phyloP scores from a whole-genome alignment of 1,139 yeast species.

The Suhomyces anneliseae region DNA sequence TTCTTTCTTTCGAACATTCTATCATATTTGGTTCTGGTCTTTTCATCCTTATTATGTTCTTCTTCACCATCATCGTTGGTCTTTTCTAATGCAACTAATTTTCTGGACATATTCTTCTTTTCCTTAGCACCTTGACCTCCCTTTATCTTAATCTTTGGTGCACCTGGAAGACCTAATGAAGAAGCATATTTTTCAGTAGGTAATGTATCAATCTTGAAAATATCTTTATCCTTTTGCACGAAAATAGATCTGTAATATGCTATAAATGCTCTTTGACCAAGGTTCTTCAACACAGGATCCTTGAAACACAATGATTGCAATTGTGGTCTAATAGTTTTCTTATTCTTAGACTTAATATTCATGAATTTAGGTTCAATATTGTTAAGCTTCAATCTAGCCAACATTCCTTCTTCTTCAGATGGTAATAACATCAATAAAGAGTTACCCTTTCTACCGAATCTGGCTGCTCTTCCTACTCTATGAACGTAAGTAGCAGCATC shows the following conservation, averaged over 20 bases:
- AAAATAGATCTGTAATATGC: slow-evolving; percentile 84
- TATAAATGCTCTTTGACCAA: slow-evolving; percentile 94
- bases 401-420: slow-evolving; percentile 76
- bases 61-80: slow-evolving; percentile 69
- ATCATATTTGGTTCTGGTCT: slow-evolving; percentile 84
- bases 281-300: slow-evolving; percentile 85
- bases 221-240: slow-evolving; percentile 83
- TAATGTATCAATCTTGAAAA: slow-evolving; percentile 72
- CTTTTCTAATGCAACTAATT: slow-evolving; percentile 55
- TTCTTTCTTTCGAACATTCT: slow-evolving; percentile 94
- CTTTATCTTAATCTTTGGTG: slow-evolving; percentile 82
- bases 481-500: slow-evolving; percentile 94
- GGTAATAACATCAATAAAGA: slow-evolving; percentile 83
- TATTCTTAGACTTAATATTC: slow-evolving; percentile 74
- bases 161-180: slow-evolving; percentile 92
- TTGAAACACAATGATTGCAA: slow-evolving; percentile 88
- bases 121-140: slow-evolving; percentile 62
- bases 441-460: slow-evolving; percentile 88
- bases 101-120: slow-evolving; percentile 78
- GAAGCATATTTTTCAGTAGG: slow-evolving; percentile 85
- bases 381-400: slow-evolving; percentile 59
- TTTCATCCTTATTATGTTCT: slow-evolving; percentile 27
- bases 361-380: slow-evolving; percentile 71
- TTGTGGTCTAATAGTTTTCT: slow-evolving; percentile 78
- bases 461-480: slow-evolving; percentile 94